phyloP scores from a whole-genome alignment of 2,329 filamentous ascomycete species.

The Xylaria sp. region DNA sequence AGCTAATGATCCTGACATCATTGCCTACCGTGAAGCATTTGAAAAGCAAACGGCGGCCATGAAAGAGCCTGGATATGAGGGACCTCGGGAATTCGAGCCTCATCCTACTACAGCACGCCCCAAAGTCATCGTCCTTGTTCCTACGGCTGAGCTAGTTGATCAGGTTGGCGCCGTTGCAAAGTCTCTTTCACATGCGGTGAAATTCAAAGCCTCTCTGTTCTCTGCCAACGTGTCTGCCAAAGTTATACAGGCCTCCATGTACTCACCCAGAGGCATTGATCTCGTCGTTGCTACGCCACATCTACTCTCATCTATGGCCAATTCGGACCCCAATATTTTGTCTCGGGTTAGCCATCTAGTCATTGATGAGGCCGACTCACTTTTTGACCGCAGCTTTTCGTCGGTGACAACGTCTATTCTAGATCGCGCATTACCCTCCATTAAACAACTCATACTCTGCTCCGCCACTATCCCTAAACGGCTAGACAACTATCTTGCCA shows the following conservation, averaged over 20 bases:
- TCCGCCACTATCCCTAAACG: constrained; percentile 94
- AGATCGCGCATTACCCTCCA: constrained; percentile 80
- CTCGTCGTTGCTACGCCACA: constrained; percentile 90
- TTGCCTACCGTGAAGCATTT: constrained; percentile 66
- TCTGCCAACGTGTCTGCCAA: constrained; percentile 80
- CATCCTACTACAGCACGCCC: constrained; percentile 82
- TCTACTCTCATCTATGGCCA: constrained; percentile 85
- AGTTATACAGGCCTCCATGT: constrained; percentile 86
- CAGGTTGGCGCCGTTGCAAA: constrained; percentile 88
- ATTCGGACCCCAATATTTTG: constrained; percentile 90
- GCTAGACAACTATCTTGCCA: constrained; percentile 85
- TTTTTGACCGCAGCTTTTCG: constrained; percentile 92
- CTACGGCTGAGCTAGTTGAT: constrained; percentile 89
- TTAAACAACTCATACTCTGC: constrained; percentile 90
- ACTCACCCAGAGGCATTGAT: constrained; percentile 83
- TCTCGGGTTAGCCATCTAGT: constrained; percentile 91
- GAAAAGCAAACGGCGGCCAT: constrained; percentile 69
- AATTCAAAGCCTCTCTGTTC: constrained; percentile 86
- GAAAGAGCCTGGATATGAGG: constrained; percentile 63
- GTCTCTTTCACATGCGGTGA: constrained; percentile 82
- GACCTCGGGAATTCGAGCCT: constrained; percentile 74
- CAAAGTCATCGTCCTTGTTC: constrained; percentile 85
- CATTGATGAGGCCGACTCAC: constrained; percentile 94
- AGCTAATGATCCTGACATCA: constrained; percentile 66
- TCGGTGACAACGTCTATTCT: constrained; percentile 85